A percentile compares a stretch with the other conserved stretches of the same genome.
Evolutionary conservation across 2,329 filamentous ascomycete species (phyloP).

Genomic region (Colletotrichum sp.): DNA sequence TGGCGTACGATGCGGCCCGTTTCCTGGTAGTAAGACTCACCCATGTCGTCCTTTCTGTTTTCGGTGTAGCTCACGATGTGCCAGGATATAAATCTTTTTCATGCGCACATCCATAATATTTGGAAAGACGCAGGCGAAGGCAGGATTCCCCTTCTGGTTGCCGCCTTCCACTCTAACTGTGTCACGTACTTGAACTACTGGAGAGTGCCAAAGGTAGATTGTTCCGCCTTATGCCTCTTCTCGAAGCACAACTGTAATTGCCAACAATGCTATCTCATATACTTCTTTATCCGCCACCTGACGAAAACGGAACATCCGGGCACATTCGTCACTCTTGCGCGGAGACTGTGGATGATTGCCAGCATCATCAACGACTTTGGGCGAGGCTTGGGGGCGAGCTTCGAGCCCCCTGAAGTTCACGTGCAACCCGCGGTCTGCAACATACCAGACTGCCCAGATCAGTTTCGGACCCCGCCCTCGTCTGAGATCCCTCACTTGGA

Average conservation of each 20-base stretch:
- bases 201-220: rapidly evolving
- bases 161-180: not conserved
- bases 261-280: not conserved
- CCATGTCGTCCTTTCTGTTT: rapidly evolving
- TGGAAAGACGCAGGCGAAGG: not conserved
- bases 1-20: not conserved
- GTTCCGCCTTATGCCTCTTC: not conserved
- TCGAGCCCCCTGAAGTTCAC: not conserved
- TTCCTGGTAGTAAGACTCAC: not conserved
- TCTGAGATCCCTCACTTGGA: not conserved
- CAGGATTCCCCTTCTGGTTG: not conserved
- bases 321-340: not conserved
- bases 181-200: not conserved
- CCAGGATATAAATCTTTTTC: rapidly evolving
- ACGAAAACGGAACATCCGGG: too few species aligned
- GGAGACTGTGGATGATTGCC: not conserved
- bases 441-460: rapidly evolving
- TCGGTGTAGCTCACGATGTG: rapidly evolving
- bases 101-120: rapidly evolving
- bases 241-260: not conserved
- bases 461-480: not conserved
- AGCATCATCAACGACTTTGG: not conserved
- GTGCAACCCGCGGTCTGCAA: not conserved
- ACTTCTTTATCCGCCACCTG: too few species aligned
- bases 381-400: not conserved